These are phyloP conservation scores for Suillus tomentosus DNA, from an alignment of 768 basidiomycete species.

Conservation along the genomic window DNA sequence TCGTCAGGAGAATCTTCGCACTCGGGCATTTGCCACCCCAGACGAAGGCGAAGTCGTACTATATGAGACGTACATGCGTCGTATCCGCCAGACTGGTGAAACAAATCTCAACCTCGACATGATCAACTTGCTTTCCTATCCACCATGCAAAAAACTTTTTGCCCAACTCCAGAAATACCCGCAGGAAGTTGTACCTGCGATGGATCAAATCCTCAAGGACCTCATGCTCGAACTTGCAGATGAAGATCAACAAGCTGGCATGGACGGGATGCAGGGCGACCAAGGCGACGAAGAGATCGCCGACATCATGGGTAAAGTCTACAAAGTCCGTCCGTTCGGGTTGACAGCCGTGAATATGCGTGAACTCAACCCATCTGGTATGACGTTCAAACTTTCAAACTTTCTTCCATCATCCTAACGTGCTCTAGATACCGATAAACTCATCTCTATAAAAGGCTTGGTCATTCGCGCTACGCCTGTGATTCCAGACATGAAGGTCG, in stretches of 20 bases:
- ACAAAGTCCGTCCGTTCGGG: conserved; percentile 93
- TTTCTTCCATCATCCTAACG: conserved; percentile 4
- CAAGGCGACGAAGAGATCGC: conserved; percentile 84
- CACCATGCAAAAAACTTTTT: conserved; percentile 80
- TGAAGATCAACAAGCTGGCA: conserved; percentile 68
- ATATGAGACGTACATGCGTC: conserved; percentile 80
- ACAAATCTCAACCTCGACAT: conserved; percentile 92
- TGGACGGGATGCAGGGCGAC: conserved; percentile 74
- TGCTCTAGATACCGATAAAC: conserved; percentile 89
- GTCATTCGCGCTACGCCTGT: conserved; percentile 97
- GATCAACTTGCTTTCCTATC: conserved; percentile 83
- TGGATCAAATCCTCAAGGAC: conserved; percentile 96
- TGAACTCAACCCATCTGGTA: conserved; percentile 90
- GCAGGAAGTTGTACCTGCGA: conserved; percentile 94
- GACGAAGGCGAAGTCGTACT: conserved; percentile 67
- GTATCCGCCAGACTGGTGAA: conserved; percentile 90
- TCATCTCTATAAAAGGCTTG: conserved; percentile 93
- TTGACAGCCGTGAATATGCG: conserved; percentile 88
- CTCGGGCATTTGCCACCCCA: conserved; percentile 54
- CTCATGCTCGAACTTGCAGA: conserved; percentile 88
- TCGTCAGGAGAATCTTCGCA: conserved; percentile 55
- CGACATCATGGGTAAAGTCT: conserved; percentile 84
- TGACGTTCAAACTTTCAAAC: conserved; percentile 19
- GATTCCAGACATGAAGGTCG: conserved; percentile 98
- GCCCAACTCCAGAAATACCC: conserved; percentile 89